A percentile compares a stretch with the other conserved stretches of the same genome.
These are phyloP conservation scores for Kodamaea laetipori DNA, from an alignment of 805 yeast species.

Conservation along the genomic window DNA sequence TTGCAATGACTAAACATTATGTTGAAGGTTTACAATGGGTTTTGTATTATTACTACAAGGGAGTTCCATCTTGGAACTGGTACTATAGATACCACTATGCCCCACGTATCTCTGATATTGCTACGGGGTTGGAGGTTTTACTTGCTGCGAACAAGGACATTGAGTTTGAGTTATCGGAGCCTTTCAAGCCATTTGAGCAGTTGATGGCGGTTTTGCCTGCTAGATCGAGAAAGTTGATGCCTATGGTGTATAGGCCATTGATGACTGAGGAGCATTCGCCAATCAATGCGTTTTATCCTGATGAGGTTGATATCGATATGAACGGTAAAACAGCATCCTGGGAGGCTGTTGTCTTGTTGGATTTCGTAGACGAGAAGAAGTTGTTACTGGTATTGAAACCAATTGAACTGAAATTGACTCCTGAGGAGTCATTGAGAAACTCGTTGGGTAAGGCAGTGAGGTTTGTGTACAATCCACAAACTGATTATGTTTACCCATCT, in stretches of 20 bases:
- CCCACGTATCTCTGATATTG: slow-evolving; percentile 89
- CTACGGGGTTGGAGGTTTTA: slow-evolving; percentile 65
- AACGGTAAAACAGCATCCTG: slow-evolving; percentile 95
- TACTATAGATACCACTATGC: slow-evolving; percentile 86
- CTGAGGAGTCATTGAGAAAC: slow-evolving; percentile 76
- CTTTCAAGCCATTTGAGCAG: slow-evolving; percentile 93
- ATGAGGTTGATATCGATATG: slow-evolving; percentile 81
- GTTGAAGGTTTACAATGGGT: slow-evolving; percentile 98
- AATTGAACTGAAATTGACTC: slow-evolving; percentile 56
- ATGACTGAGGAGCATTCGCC: slow-evolving; percentile 89
- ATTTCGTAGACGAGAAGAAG: slow-evolving; percentile 85
- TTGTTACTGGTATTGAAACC: slow-evolving; percentile 74
- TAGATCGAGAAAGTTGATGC: slow-evolving; percentile 79
- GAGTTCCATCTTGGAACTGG: slow-evolving; percentile 97
- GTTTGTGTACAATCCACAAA: slow-evolving; percentile 77
- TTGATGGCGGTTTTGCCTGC: slow-evolving; percentile 97
- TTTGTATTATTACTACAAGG: slow-evolving; percentile 82
- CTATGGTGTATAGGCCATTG: slow-evolving; percentile 70
- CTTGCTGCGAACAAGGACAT: slow-evolving; percentile 38
- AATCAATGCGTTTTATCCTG: slow-evolving; percentile 87
- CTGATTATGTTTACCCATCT: slow-evolving; percentile 63
- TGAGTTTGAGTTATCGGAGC: slow-evolving; percentile 67
- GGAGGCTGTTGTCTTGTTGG: slow-evolving; percentile 94
- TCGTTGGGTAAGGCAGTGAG: slow-evolving; percentile 67
- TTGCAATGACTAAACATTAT: slow-evolving; percentile 73